A percentile compares a stretch with the other conserved stretches of the same genome.
Evolutionary conservation across 2,329 filamentous ascomycete species (phyloP).

Genomic region (Paraconiothyrium brasiliense): DNA sequence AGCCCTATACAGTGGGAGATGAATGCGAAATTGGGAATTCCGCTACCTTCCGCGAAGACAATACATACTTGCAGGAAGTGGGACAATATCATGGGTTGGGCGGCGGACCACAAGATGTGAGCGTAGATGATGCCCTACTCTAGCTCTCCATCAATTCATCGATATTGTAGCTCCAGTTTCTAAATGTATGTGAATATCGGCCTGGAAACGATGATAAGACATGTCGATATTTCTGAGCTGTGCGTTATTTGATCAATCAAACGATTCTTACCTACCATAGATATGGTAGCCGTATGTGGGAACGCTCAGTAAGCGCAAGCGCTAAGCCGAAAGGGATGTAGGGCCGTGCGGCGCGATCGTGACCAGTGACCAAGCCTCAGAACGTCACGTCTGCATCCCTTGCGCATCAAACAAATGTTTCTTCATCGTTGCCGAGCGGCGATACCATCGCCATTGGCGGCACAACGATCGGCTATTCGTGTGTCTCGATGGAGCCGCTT

Average conservation of each 20-base stretch:
- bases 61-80: constrained; percentile 1
- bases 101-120: neutral
- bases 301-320: neutral
- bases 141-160: too few relatives aligned
- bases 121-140: neutral
- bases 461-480: neutral
- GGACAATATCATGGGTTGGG: neutral
- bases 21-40: neutral
- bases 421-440: neutral
- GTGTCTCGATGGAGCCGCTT: neutral
- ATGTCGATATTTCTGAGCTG: too few relatives aligned
- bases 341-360: neutral
- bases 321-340: neutral
- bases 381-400: neutral
- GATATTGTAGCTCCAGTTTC: neutral
- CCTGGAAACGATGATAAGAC: too few relatives aligned
- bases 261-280: too few relatives aligned
- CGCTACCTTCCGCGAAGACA: neutral
- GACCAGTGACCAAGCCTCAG: neutral
- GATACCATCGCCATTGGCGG: neutral
- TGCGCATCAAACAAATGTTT: constrained; percentile 5
- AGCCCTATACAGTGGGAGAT: constrained; percentile 4
- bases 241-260: too few relatives aligned
- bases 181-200: neutral
- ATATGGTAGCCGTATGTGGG: too few relatives aligned